Evolutionary conservation across 225 moss, liverwort and hornwort species (phyloP).

Genomic region (Bryoerythrophyllum caledonicum): DNA sequence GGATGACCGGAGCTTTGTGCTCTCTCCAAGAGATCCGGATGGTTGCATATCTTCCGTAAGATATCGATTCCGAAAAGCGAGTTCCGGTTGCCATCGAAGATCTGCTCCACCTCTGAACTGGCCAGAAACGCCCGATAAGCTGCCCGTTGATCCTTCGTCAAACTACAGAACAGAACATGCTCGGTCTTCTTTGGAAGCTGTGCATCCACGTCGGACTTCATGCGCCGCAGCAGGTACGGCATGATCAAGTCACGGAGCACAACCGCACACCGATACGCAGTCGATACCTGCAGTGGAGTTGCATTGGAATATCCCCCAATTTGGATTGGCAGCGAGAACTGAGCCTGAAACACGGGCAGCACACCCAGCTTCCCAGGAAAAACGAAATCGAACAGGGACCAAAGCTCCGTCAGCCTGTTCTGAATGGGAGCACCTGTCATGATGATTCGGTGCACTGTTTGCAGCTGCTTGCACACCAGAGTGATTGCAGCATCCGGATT

Average conservation of each 20-base stretch:
- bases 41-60: slow-evolving; percentile 93
- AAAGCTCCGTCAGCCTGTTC: slow-evolving; percentile 88
- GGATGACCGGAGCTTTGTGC: slow-evolving; percentile 68
- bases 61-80: slow-evolving; percentile 91
- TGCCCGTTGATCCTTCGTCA: slow-evolving; percentile 72
- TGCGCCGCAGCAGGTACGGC: slow-evolving; percentile 89
- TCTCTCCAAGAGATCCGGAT: slow-evolving; percentile 92
- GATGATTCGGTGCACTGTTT: slow-evolving; percentile 89
- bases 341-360: slow-evolving; percentile 87
- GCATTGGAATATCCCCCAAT: slow-evolving; percentile 98
- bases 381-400: slow-evolving; percentile 98
- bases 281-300: slow-evolving; percentile 89
- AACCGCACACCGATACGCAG: slow-evolving; percentile 96
- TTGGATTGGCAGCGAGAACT: slow-evolving; percentile 88
- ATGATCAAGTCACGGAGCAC: slow-evolving; percentile 94
- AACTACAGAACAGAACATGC: slow-evolving; percentile 90
- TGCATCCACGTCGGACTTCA: slow-evolving; percentile 93
- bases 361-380: slow-evolving; percentile 97
- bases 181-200: slow-evolving; percentile 95
- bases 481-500: slow-evolving; percentile 93
- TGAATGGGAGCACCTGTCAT: slow-evolving; percentile 99
- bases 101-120: slow-evolving; percentile 97
- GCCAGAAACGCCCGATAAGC: slow-evolving; percentile 92
- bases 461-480: slow-evolving; percentile 94
- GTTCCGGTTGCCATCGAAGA: slow-evolving; percentile 86